Evolutionary conservation across 176 grass and related monocot species (phyloP).

Genomic region (Triticum urartu): DNA sequence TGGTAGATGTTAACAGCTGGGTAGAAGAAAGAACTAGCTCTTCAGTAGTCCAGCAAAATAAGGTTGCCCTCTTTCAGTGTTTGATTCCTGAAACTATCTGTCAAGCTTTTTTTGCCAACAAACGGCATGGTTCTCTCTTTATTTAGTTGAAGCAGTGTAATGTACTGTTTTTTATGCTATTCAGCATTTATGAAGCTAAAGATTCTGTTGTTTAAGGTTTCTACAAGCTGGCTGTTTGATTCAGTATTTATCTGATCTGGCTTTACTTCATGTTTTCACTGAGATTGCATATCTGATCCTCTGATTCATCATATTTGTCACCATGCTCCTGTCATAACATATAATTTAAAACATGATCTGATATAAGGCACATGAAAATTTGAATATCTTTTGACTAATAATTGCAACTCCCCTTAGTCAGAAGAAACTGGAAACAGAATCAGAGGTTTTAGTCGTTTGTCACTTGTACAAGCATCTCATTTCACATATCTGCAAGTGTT

Average conservation of each 20-base stretch:
- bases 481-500: not conserved
- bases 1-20: constrained; percentile 53
- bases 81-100: constrained; percentile 28
- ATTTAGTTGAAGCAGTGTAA: constrained; percentile 30
- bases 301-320: not conserved
- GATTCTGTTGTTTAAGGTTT: constrained; percentile 1
- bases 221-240: not conserved
- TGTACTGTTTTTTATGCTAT: constrained; percentile 27
- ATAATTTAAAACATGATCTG: not conserved
- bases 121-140: not conserved
- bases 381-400: not conserved
- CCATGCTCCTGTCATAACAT: not conserved
- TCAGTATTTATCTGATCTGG: not conserved
- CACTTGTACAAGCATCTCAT: not conserved
- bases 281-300: not conserved
- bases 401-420: too few relatives aligned
- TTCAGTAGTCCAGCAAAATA: constrained; percentile 42
- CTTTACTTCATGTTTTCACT: not conserved
- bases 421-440: not conserved
- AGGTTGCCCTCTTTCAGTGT: constrained; percentile 31
- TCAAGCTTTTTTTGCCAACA: constrained; percentile 18
- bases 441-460: not conserved
- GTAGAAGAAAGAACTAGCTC: constrained; percentile 35
- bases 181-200: constrained; percentile 20
- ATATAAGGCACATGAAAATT: not conserved